Percentiles rank a stretch among this genome's conserved stretches.
These are phyloP conservation scores for Sanghuangporus baumii DNA, from an alignment of 1,284 basidiomycete genomes.

Conservation along the genomic window DNA sequence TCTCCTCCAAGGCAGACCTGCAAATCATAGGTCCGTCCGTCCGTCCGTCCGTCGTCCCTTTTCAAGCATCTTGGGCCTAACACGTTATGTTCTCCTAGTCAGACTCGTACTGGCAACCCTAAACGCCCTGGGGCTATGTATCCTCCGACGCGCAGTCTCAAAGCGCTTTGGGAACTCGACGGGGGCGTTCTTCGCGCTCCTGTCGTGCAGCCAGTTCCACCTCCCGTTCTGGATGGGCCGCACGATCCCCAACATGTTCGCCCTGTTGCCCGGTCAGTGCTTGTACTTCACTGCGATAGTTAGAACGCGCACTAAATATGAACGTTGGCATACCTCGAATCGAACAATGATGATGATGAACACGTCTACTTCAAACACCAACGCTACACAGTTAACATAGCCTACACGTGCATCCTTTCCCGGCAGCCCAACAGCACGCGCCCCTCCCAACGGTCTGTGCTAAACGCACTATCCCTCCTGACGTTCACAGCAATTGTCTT, in stretches of 20 bases:
- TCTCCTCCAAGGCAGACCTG: conserved; percentile 50
- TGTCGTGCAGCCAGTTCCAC: conserved; percentile 86
- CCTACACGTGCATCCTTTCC: conserved; percentile 50
- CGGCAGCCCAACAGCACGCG: conserved; percentile 36
- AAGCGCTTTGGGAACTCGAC: conserved; percentile 58
- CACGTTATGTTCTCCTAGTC: conserved; percentile 37
- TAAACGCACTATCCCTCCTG: conserved; percentile 44
- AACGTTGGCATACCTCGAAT: no score
- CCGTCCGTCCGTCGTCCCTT: conserved; percentile 32
- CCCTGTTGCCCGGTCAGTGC: conserved; percentile 64
- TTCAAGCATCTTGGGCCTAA: background rate
- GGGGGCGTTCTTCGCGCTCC: conserved; percentile 55
- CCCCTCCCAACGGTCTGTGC: conserved; percentile 33
- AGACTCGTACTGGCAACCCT: conserved; percentile 68
- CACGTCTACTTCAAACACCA: background rate
- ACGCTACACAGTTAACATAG: conserved; percentile 51
- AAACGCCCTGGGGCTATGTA: conserved; percentile 61
- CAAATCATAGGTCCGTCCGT: conserved; percentile 59
- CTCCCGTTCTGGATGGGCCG: conserved; percentile 89
- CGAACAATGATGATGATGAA: background rate
- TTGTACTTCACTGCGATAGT: background rate
- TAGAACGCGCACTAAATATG: background rate
- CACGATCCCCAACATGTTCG: conserved; percentile 93
- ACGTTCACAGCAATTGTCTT: conserved; percentile 71
- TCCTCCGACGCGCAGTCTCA: conserved; percentile 59